Evolutionary conservation across 768 basidiomycete species (phyloP).

Genomic region (Mycena galericulata): DNA sequence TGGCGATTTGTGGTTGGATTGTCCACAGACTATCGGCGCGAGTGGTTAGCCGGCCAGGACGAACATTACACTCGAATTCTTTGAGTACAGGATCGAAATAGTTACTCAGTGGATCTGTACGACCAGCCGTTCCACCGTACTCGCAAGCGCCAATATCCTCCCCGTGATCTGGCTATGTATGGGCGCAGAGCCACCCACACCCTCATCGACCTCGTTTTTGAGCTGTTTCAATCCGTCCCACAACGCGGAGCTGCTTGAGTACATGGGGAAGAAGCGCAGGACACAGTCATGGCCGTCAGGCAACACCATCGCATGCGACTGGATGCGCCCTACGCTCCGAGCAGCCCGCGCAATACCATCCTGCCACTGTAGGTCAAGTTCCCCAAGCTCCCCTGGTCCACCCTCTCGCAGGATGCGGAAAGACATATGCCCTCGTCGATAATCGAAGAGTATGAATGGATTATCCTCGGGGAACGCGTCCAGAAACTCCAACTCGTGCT

Average conservation of each 20-base stretch:
- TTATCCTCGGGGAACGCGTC: background rate
- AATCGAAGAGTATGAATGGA: background rate
- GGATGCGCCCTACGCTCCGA: background rate
- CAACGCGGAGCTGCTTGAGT: slow-evolving; percentile 2
- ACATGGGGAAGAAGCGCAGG: background rate
- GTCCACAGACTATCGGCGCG: too few relatives aligned
- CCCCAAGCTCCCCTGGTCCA: too few relatives aligned
- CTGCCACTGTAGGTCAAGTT: background rate
- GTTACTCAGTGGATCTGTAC: background rate
- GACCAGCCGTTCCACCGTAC: background rate
- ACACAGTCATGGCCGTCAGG: background rate
- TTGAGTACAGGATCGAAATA: too few relatives aligned
- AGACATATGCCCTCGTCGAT: too few relatives aligned
- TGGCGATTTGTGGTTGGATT: too few relatives aligned
- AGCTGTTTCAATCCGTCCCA: background rate
- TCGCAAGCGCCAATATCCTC: background rate
- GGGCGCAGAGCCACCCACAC: background rate
- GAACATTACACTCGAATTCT: too few relatives aligned
- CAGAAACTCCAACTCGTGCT: background rate
- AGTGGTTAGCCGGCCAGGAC: too few relatives aligned
- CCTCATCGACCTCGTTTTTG: background rate
- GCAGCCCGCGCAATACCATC: background rate
- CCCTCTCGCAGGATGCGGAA: background rate
- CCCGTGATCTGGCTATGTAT: background rate
- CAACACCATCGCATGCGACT: background rate